phyloP scores from a whole-genome alignment of 1,284 basidiomycete species.

The Hemileia vastatrix region DNA sequence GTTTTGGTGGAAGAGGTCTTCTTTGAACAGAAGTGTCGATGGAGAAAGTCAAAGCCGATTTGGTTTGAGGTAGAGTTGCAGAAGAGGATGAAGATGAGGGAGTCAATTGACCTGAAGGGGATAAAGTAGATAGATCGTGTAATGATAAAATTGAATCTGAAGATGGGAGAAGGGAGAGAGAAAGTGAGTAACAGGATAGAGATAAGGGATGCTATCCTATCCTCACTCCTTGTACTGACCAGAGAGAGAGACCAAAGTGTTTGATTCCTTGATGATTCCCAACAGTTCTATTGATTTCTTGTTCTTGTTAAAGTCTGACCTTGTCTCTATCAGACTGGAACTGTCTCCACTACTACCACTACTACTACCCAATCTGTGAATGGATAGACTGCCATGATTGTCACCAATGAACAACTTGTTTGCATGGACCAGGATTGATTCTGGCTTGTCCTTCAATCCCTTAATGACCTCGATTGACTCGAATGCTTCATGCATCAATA shows the following conservation, averaged over 20 bases:
- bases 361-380: too few species aligned
- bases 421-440: too few species aligned
- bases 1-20: too few species aligned
- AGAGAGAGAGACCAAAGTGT: conserved; percentile 68
- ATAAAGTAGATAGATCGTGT: conserved; percentile 55
- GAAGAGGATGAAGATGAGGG: conserved; percentile 59
- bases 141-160: conserved; percentile 45
- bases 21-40: conserved; percentile 56
- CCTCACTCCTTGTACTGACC: too few species aligned
- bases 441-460: too few species aligned
- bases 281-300: conserved; percentile 73
- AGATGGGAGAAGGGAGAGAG: background rate
- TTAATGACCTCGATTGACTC: too few species aligned
- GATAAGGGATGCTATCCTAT: too few species aligned
- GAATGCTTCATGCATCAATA: too few species aligned
- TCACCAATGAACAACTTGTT: too few species aligned
- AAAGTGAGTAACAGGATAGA: background rate
- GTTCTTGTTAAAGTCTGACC: conserved; percentile 56
- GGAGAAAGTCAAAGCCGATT: conserved; percentile 69
- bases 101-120: conserved; percentile 60
- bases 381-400: too few species aligned
- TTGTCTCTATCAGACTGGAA: conserved; percentile 57
- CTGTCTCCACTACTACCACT: too few species aligned
- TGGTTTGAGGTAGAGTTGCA: conserved; percentile 61
- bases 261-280: conserved; percentile 68